Conservation (phyloP, 768 basidiomycete genomes). For the Kwoniella heveanensis region DNA sequence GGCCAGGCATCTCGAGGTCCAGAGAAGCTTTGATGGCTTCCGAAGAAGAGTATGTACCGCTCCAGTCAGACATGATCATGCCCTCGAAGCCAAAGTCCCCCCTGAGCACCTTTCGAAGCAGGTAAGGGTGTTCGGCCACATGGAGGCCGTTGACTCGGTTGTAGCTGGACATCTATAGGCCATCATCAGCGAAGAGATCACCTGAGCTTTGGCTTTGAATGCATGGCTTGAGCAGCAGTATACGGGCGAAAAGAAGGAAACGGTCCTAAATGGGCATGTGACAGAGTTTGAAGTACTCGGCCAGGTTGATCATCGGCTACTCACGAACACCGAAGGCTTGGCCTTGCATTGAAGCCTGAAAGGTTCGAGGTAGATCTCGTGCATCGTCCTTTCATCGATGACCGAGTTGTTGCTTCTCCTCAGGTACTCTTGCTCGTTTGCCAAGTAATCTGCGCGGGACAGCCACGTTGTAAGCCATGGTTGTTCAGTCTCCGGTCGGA, state of each 20-base stretch:
- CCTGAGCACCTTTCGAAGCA: constrained; percentile 69
- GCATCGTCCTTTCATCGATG: constrained; percentile 61
- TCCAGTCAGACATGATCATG: constrained; percentile 83
- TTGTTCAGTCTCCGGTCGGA: too few relatives aligned
- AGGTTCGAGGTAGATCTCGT: constrained; percentile 68
- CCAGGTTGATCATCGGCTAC: too few relatives aligned
- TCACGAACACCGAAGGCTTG: constrained; percentile 69
- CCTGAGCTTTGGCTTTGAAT: too few relatives aligned
- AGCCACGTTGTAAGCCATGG: too few relatives aligned
- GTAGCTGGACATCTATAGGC: constrained; percentile 60
- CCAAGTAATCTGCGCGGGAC: constrained; percentile 71
- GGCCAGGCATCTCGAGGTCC: constrained; percentile 65
- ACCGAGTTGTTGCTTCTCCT: constrained; percentile 63
- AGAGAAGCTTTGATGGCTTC: constrained; percentile 70
- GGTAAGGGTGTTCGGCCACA: constrained; percentile 65
- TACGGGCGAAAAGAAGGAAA: too few relatives aligned
- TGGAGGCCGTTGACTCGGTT: constrained; percentile 69
- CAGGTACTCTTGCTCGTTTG: constrained; percentile 81
- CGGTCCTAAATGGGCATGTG: too few relatives aligned
- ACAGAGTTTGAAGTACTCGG: too few relatives aligned
- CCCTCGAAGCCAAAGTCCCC: constrained; percentile 73
- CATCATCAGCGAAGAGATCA: too few relatives aligned
- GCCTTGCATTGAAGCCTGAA: constrained; percentile 63
- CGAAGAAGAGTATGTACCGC: constrained; percentile 69
- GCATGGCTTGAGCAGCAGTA: too few relatives aligned